phyloP scores from a whole-genome alignment of 2,329 filamentous ascomycete species.

The Canariomyces notabilis region DNA sequence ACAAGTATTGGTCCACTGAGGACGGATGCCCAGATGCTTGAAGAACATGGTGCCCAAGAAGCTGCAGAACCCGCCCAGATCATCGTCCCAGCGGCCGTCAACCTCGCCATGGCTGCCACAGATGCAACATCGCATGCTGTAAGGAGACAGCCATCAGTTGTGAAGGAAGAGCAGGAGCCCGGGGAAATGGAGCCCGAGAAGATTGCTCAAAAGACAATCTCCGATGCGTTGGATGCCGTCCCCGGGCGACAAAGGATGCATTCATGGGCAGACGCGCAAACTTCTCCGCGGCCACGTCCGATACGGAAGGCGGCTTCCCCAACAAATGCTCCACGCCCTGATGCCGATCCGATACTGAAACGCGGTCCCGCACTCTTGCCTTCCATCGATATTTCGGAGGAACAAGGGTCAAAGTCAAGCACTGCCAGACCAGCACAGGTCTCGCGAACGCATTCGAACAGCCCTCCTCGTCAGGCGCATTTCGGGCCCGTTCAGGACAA shows the following conservation, averaged over 20 bases:
- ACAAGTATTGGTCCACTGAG: conserved; percentile 21
- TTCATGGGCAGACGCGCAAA: neutral
- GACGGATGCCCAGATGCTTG: conserved; percentile 11
- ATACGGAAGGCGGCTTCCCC: neutral
- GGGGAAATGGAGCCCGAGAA: conserved; percentile 23
- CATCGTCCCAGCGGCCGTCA: neutral
- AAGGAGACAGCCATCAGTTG: conserved; percentile 40
- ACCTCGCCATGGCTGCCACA: neutral
- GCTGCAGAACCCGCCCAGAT: neutral
- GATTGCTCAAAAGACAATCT: conserved; percentile 9
- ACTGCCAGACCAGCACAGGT: conserved; percentile 8
- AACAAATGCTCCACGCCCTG: neutral
- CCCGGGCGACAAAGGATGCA: conserved; percentile 31
- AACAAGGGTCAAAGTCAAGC: conserved; percentile 9
- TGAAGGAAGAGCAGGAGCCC: conserved; percentile 36
- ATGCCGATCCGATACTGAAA: neutral
- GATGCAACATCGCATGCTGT: conserved; percentile 13
- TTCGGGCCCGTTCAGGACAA: conserved; percentile 57
- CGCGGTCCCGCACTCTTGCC: neutral
- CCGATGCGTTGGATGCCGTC: conserved; percentile 33
- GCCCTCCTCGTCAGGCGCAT: conserved; percentile 62
- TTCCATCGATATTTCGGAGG: conserved; percentile 6
- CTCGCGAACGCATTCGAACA: conserved; percentile 45
- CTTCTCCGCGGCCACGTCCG: neutral
- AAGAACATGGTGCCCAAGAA: conserved; percentile 11